Percentiles rank a stretch among this genome's conserved stretches.
phyloP scores from a whole-genome alignment of 2,329 filamentous ascomycete genomes.

The Dactylellina parvicollis region DNA sequence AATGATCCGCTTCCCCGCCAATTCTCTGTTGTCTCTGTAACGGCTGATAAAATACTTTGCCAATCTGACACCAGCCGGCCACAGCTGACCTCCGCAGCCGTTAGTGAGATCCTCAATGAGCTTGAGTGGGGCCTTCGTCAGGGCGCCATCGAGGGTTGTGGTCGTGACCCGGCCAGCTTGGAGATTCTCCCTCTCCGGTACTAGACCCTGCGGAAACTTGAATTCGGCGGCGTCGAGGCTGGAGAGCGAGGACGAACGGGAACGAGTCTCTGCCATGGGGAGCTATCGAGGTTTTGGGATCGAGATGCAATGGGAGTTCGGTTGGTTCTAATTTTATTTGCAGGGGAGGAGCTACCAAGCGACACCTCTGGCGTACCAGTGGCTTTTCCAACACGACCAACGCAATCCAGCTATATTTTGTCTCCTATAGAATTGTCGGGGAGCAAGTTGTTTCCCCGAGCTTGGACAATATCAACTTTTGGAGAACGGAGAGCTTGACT shows the following conservation, averaged over 20 bases:
- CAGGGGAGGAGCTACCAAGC: background rate
- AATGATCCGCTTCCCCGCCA: constrained; percentile 62
- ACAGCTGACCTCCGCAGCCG: constrained; percentile 91
- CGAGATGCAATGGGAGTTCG: background rate
- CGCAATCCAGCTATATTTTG: background rate
- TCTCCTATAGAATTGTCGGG: background rate
- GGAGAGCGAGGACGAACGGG: constrained; percentile 47
- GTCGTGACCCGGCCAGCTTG: constrained; percentile 61
- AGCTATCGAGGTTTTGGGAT: background rate
- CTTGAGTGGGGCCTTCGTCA: constrained; percentile 72
- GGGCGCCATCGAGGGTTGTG: constrained; percentile 76
- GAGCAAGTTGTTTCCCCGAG: no score
- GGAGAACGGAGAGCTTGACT: no score
- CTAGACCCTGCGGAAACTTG: constrained; percentile 46
- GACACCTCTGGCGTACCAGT: background rate
- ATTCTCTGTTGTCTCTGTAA: constrained; percentile 47
- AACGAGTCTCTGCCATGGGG: constrained; percentile 26
- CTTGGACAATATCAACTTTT: no score
- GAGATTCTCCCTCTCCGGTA: constrained; percentile 40
- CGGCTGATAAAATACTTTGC: constrained; percentile 81
- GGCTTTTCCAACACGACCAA: constrained; percentile 3
- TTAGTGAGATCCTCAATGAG: constrained; percentile 86
- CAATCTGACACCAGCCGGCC: constrained; percentile 92
- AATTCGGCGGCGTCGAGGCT: constrained; percentile 45
- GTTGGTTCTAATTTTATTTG: background rate